Evolutionary conservation across 169 alveolate genomes (phyloP), one percentile per base, ranked within the genome.

Genomic region (Plasmodium inui): DNA sequence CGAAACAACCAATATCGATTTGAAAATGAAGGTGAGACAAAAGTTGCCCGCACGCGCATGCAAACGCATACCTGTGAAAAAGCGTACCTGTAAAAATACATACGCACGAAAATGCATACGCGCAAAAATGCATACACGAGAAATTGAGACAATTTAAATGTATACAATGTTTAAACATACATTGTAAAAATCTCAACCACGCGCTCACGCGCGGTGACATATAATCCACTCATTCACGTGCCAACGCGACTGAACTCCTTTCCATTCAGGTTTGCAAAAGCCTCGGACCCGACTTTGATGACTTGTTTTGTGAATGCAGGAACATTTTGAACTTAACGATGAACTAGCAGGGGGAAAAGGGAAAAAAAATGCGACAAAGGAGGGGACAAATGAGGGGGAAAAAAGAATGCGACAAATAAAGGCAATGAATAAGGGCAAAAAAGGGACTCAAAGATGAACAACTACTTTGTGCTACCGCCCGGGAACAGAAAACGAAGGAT

Each of bases 221-320:
- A 10, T 14, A 19, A 19, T 28, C n/a, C 37, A n/a, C 37, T 1
- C 37, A 67, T 26, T 67, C 76, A 67, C 30, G 37, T 22, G 30
- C 39, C 76, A 67, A 67, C 76, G 0, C 76, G 17, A 28, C 32
- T 19, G 28, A 30, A 7, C 12, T 80, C 17, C 32, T 41, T 79
- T 89, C 73, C 73, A n/a, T 80, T 14, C 41, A 89, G 94, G 94
- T 67, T 79, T 89, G 90, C 67, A 89, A 89, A 79, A 78, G 50
- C 72, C 74, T 89, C 46, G 94, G 94, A 9, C 6, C 83, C 72
- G 91, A 89, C 82, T 89, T 89, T 81, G 57, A 80, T 30, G 91
- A 89, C 28, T 28, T 89, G 46, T 50, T 55, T 89, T 37, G 44
- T 61, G 94, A 78, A 89, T 89, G 94, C 71, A 89, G 53, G 41